phyloP scores from a whole-genome alignment of 1,139 yeast species.

The Geotrichum phurueaensis region DNA sequence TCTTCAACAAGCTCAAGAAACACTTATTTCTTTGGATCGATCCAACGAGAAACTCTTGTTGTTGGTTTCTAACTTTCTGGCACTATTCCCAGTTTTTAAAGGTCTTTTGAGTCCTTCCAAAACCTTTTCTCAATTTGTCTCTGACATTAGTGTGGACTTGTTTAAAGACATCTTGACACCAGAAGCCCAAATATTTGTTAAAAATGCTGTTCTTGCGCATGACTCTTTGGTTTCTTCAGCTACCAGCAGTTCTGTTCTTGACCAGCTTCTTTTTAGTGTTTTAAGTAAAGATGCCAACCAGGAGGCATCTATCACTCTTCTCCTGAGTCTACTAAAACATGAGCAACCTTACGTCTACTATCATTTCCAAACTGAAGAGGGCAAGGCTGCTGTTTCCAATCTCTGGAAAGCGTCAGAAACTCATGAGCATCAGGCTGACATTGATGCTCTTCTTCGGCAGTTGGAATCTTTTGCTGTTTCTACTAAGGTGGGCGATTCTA shows the following conservation, averaged over 20 bases:
- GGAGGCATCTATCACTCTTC: background rate
- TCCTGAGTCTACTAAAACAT: background rate
- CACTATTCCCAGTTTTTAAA: constrained; percentile 2
- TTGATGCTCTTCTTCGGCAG: constrained; percentile 10
- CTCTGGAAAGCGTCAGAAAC: constrained; percentile 15
- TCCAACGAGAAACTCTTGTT: background rate
- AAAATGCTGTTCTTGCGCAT: constrained; percentile 10
- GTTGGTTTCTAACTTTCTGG: constrained; percentile 2
- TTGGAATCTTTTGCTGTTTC: constrained; percentile 10
- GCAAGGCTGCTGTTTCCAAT: constrained; percentile 8
- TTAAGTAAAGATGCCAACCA: constrained; percentile 7
- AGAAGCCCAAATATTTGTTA: background rate
- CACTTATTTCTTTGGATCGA: background rate
- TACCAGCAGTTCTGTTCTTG: background rate
- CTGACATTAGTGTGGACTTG: background rate
- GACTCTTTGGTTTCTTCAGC: constrained; percentile 2
- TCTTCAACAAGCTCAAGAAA: constrained; percentile 1
- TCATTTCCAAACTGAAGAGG: constrained; percentile 9
- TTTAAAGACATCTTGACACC: background rate
- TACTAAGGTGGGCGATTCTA: background rate
- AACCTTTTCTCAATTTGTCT: constrained; percentile 10
- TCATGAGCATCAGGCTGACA: constrained; percentile 5
- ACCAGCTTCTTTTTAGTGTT: constrained; percentile 4
- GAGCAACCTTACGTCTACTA: constrained; percentile 6
- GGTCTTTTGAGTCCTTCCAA: constrained; percentile 3